These are phyloP conservation scores for Bruguiera gymnorhiza DNA, from an alignment of 345 rosid genomes.

Conservation along the genomic window DNA sequence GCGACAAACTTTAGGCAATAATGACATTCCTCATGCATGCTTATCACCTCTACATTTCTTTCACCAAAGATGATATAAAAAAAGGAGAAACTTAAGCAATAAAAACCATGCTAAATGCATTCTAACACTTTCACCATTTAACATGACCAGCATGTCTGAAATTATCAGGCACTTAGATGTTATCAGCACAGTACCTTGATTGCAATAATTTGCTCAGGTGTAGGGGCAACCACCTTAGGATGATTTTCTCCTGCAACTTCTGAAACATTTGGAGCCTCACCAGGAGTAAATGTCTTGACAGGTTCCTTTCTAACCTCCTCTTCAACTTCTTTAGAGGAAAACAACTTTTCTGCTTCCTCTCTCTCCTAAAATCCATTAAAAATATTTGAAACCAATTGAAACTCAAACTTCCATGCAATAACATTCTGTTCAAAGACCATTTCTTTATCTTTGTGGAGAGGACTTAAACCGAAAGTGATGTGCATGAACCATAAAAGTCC, in stretches of 20 bases:
- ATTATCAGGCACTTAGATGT: not conserved
- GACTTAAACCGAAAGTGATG: not conserved
- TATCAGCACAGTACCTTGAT: constrained; percentile 63
- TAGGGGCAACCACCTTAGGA: constrained; percentile 75
- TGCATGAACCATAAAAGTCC: not conserved
- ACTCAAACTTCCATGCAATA: not conserved
- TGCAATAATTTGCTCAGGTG: constrained; percentile 89
- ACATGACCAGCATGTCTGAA: not conserved
- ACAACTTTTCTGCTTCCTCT: constrained; percentile 73
- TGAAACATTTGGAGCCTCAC: constrained; percentile 50
- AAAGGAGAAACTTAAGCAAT: not conserved
- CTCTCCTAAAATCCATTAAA: constrained; percentile 72
- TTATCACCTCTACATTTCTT: not conserved
- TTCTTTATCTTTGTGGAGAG: not conserved
- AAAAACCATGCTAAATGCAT: not conserved
- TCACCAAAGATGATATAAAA: not conserved
- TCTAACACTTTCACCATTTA: not conserved
- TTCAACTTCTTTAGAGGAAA: constrained; percentile 87
- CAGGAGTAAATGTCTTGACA: constrained; percentile 48
- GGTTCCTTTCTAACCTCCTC: constrained; percentile 74
- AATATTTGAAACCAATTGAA: not conserved
- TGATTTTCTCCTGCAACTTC: constrained; percentile 57
- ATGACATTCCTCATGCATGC: not conserved
- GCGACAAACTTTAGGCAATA: not conserved
- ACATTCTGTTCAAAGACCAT: not conserved